Conservation (phyloP, 2,329 filamentous ascomycete species). For the Aspergillus bombycis region DNA sequence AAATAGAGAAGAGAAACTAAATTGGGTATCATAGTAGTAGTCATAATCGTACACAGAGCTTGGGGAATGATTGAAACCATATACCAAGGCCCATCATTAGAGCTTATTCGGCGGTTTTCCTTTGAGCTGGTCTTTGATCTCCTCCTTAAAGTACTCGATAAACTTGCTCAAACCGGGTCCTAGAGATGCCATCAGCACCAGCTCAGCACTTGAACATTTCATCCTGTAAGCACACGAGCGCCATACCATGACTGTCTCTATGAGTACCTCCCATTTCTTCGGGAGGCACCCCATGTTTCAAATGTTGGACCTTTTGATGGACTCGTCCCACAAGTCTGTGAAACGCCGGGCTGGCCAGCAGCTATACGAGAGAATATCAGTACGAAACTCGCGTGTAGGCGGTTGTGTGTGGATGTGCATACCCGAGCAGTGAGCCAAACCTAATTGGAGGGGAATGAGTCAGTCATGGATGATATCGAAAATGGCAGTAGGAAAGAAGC, state of each 20-base stretch:
- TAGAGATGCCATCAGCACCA: conserved; percentile 10
- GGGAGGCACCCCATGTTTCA: conserved; percentile 45
- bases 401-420: conserved; percentile 20
- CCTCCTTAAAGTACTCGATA: conserved; percentile 45
- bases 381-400: neutral
- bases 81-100: conserved; percentile 16
- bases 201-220: neutral
- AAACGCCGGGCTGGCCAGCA: conserved; percentile 48
- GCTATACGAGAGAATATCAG: conserved; percentile 30
- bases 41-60: conserved; percentile 13
- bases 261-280: conserved; percentile 49
- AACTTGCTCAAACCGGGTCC: conserved; percentile 37
- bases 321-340: conserved; percentile 48
- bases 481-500: conserved; percentile 1
- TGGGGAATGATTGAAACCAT: neutral
- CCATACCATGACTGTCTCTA: conserved; percentile 39
- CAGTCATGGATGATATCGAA: conserved; percentile 13
- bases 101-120: conserved; percentile 38
- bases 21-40: conserved; percentile 10
- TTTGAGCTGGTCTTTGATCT: conserved; percentile 46
- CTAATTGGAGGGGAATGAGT: conserved; percentile 26
- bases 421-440: conserved; percentile 43
- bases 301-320: conserved; percentile 45
- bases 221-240: conserved; percentile 1
- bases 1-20: neutral